Evolutionary conservation across 495 filamentous ascomycete genomes (phyloP), one percentile per base, ranked within the genome.

Genomic region (Elaphomyces granulatus): DNA sequence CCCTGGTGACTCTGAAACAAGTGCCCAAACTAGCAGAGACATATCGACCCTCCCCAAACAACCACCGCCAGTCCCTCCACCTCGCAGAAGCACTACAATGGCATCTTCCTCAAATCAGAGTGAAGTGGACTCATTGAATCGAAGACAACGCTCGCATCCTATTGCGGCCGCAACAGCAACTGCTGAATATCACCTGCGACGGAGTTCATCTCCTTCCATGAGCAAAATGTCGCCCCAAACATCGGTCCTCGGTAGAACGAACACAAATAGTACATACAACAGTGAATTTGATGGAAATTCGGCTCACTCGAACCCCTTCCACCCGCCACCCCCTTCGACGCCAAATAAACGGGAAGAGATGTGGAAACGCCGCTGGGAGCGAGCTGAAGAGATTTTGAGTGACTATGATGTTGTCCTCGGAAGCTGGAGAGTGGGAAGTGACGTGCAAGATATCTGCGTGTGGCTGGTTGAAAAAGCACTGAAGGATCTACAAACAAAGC

Each of bases 351-450:
- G 86, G 23, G 71, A 93, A 40, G 79, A 86, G 35, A 52, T 92
- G 16, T 99, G 92, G 92, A 61, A 68, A 39, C 71, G 79, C 41
- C 64, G 92, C 36, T 83, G 87, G 75, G 75, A 72, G 44, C 62
- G 75, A 6, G 90, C 92, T 1, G 75, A 80, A 40, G 70, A 78
- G 20, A 60, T 78, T 6, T 68, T 96, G 7, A 74, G 74, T 3
- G 53, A 67, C 0, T 63, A 73, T 37, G 82, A 81, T 2, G 84
- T 96, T 0, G 58, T 75, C 44, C 57, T 99, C 42, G 74, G 81
- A 42, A 87, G 73, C 42, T 98, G 90, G 90, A 70, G 85, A 32
- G 74, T 74, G 3, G 90, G 90, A 1, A 67, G 65, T n/a, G 90
- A 96, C 69, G 80, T 83, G 3, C 60, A 73, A 47, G 67, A 71